Evolutionary conservation across 495 filamentous ascomycete genomes (phyloP).

Genomic region (Xylaria flabelliformis): DNA sequence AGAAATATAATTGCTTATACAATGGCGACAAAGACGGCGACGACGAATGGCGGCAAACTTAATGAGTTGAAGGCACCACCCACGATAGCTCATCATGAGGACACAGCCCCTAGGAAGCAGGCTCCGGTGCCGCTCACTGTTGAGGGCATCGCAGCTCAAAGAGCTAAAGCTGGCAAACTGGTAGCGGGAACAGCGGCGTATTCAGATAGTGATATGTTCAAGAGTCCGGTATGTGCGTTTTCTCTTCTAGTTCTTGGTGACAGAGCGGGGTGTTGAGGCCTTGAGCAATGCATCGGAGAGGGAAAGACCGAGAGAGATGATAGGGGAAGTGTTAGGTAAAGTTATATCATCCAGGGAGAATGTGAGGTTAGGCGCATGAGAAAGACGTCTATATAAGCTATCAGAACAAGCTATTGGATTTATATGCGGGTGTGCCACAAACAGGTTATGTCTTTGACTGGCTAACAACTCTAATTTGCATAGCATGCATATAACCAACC

Average conservation of each 20-base stretch:
- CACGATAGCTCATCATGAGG: constrained; percentile 21
- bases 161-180: constrained; percentile 70
- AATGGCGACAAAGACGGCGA: neutral
- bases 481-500: constrained; percentile 66
- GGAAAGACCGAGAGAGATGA: neutral
- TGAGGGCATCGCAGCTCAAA: constrained; percentile 69
- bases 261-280: neutral
- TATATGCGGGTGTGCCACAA: neutral
- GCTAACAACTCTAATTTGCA: constrained; percentile 10
- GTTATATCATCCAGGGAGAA: neutral
- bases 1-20: neutral
- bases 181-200: constrained; percentile 77
- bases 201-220: constrained; percentile 83
- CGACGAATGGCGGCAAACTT: constrained; percentile 1
- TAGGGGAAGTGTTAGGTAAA: neutral
- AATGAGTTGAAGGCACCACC: constrained; percentile 5
- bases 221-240: constrained; percentile 61
- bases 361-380: neutral
- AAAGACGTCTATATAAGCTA: neutral
- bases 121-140: constrained; percentile 70
- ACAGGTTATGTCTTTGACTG: neutral
- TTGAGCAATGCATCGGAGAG: neutral
- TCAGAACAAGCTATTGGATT: neutral
- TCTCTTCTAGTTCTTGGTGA: neutral
- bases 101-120: constrained; percentile 34